Base-by-base conservation (phyloP, 2,329 filamentous ascomycete genomes). In the Podosphaera fusca region DNA sequence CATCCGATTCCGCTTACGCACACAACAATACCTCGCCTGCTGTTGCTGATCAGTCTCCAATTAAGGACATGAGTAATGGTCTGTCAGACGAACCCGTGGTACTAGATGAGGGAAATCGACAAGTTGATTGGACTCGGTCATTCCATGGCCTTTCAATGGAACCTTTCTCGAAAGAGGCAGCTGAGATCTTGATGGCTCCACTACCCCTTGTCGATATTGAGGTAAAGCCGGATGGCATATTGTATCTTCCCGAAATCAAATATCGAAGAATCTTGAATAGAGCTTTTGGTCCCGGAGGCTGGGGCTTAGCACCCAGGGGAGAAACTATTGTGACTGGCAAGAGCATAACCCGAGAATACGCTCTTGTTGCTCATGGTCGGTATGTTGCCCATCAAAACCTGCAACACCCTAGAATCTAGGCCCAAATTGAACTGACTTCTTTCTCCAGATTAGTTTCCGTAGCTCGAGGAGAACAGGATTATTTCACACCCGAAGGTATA, bases 191-290 rank as follows among this genome's bases (percentile, higher is more conserved):
- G 21, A 72, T 82, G 33, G 75, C 77, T 58, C 80, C 82, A 1
- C 68, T 94, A 10, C 72, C 80, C 56, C 71, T 77, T 0, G 76
- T 82, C 53, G 90, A 96, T 70, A 82, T 98, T 57, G 92, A 98
- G 73, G 84, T 98, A 67, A 98, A 98, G 74, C 90, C 92, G 36
- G 92, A 98, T 72, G 92, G 92, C 38, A 90, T 98, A 63, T 74
- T 96, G 59, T 98, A 96, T 69, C 74, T 98, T 58, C 92, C 92
- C 10, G 92, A 98, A 75, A 96, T 98, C 74, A 95, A 96, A 73
- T 98, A 98, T 72, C 75, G 92, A 50, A 75, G 90, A 61, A 90
- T 94, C 61, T 71, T 98, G 64, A 95, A 96, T 69, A 74, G 76
- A 65, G 87, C 88, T 0, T 98, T 98, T 71, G 90, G 92, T 0